phyloP scores from a whole-genome alignment of 306 rosid species.

The Rosa chinensis region DNA sequence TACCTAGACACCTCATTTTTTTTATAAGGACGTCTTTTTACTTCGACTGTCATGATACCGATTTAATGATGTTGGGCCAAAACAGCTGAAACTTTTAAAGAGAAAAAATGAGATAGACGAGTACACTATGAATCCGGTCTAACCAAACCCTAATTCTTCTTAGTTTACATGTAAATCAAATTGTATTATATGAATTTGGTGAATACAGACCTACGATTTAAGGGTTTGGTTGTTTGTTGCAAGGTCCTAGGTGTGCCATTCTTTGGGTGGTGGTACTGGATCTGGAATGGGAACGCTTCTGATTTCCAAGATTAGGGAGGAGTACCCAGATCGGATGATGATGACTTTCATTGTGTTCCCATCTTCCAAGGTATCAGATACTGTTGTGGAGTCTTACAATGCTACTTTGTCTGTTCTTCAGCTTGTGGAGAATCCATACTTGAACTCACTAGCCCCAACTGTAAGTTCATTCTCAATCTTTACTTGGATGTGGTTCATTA shows the following conservation, averaged over 20 bases:
- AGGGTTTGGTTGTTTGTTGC: background rate
- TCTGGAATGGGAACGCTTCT: constrained; percentile 52
- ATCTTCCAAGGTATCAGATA: constrained; percentile 47
- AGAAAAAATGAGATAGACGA: no score
- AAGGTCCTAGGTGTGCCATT: constrained; percentile 49
- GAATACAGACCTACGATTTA: background rate
- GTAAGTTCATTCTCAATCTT: constrained; percentile 16
- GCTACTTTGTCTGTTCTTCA: constrained; percentile 43
- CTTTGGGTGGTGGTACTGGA: constrained; percentile 49
- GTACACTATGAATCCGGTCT: background rate
- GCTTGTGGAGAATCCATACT: constrained; percentile 47
- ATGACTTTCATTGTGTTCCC: constrained; percentile 47
- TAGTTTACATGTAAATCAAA: background rate
- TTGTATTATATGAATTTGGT: background rate
- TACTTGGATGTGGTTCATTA: background rate
- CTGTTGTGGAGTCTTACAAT: constrained; percentile 48
- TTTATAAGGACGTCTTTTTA: no score
- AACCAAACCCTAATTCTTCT: background rate
- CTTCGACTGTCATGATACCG: no score
- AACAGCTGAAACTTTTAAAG: no score
- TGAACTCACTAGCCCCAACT: constrained; percentile 44
- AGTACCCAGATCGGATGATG: constrained; percentile 48
- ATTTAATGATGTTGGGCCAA: no score
- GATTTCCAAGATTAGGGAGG: constrained; percentile 49
- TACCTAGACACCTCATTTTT: no score